Conservation (phyloP, 2,329 filamentous ascomycete genomes). For the Pestalotiopsis sp. region DNA sequence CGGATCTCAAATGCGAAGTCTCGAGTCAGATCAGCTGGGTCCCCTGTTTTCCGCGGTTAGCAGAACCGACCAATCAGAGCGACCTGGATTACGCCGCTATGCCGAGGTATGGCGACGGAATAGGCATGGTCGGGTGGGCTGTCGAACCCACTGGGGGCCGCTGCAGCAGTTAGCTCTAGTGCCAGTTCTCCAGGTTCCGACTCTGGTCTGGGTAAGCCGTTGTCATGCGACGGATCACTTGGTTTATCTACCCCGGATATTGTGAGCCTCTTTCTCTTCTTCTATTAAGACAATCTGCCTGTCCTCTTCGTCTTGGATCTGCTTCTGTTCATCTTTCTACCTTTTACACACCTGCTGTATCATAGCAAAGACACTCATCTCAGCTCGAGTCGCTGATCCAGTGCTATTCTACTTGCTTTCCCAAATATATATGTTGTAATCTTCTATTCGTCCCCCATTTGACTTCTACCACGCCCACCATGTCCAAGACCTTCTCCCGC, state of each 20-base stretch:
- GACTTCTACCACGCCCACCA: slow-evolving; percentile 10
- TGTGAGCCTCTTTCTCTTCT: background rate
- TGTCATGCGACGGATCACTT: background rate
- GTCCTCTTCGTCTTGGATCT: background rate
- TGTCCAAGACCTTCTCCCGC: slow-evolving; percentile 56
- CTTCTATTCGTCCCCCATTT: background rate
- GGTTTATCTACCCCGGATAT: background rate
- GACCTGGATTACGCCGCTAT: background rate
- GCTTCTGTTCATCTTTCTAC: background rate
- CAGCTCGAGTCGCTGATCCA: background rate
- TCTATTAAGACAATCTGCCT: background rate
- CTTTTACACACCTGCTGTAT: background rate
- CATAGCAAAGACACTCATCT: no score
- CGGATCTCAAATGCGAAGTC: background rate
- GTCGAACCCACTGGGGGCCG: background rate
- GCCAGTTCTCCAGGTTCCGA: background rate
- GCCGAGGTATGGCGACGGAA: background rate
- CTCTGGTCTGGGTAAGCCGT: background rate
- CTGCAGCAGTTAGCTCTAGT: background rate
- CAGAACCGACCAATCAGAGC: background rate
- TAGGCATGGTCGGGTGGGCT: background rate
- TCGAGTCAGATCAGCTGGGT: background rate
- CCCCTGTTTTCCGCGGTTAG: background rate
- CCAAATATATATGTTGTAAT: background rate
- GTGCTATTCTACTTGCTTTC: background rate